Base-by-base conservation (phyloP, 1,284 basidiomycete genomes). In the Macrocystidia cucumis region DNA sequence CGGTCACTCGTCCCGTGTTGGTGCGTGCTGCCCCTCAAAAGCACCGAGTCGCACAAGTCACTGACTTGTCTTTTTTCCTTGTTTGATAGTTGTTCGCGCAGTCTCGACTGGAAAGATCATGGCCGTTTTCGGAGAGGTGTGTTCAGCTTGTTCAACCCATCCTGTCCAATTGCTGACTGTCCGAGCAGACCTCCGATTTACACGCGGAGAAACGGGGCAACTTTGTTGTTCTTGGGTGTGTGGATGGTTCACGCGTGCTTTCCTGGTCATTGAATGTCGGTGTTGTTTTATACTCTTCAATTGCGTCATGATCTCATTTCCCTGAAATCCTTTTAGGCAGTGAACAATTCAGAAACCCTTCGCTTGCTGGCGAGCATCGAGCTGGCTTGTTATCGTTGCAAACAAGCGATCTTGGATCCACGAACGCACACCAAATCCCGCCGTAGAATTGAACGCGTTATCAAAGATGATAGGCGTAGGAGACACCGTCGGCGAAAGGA, bases 201-300 rank as follows among this genome's bases (percentile, higher is more conserved):
- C 80, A 85, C 59, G 83, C 84, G 14, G 84, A 88, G 57, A 83
- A 82, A 55, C 72, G 84, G 45, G 85, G 84, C 35, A 88, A 86
- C 53, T 88, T 88, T 50, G 78, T 88, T 17, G 82, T 88, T 19
- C 70, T 88, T 39, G 78, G 80, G 27, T 79, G 75, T 38, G 74
- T 88, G 9, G 82, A 87, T 41, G 74, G 73, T 16, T 53, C 65
- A 22, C 72, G 70, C 26, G 84, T 88, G 29, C 63, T 86, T 23
- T 87, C 85, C n/a, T 88, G 84, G 84, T 88, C 84, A 23, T 54
- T 88, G 40, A 87, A 87, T 51, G 83, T 85, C 48, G 42, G 62
- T 51, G n/a, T 27, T 36, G 30, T 28, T 20, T 35, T 32, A 32
- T 6, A 17, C n/a, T n/a, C n/a, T n/a, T n/a, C n/a, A n/a, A n/a